A percentile compares a stretch with the other conserved stretches of the same genome.
phyloP scores from a whole-genome alignment of 768 basidiomycete species.

The Russula earlei region DNA sequence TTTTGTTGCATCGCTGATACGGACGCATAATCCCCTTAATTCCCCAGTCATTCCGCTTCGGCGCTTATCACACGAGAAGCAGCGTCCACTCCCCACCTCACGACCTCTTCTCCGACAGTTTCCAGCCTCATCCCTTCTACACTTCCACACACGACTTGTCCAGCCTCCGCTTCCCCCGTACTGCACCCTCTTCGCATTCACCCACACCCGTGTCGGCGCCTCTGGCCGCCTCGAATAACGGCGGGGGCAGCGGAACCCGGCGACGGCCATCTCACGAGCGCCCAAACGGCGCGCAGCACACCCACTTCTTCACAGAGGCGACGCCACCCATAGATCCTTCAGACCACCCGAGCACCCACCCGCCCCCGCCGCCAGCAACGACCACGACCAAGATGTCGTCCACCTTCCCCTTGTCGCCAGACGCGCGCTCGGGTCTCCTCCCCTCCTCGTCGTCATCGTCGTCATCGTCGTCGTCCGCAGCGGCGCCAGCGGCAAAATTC shows the following conservation, averaged over 20 bases:
- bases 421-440: too few species aligned
- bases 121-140: background rate
- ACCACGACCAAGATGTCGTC: too few species aligned
- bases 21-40: background rate
- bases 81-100: constrained; percentile 7
- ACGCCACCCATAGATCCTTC: background rate
- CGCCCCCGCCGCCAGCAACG: too few species aligned
- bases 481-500: background rate
- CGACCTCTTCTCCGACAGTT: background rate
- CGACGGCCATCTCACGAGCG: background rate
- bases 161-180: background rate
- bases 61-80: constrained; percentile 4
- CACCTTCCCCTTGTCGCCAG: background rate
- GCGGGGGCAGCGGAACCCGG: too few species aligned
- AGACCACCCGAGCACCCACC: background rate
- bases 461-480: too few species aligned
- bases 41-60: background rate
- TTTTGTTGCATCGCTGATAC: too few species aligned
- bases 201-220: background rate
- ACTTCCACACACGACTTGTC: background rate
- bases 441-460: too few species aligned
- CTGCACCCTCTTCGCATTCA: background rate
- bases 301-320: background rate
- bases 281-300: background rate
- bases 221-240: background rate